phyloP scores from a whole-genome alignment of 352 stramenopile genomes.

The Phytophthora pinifolia region DNA sequence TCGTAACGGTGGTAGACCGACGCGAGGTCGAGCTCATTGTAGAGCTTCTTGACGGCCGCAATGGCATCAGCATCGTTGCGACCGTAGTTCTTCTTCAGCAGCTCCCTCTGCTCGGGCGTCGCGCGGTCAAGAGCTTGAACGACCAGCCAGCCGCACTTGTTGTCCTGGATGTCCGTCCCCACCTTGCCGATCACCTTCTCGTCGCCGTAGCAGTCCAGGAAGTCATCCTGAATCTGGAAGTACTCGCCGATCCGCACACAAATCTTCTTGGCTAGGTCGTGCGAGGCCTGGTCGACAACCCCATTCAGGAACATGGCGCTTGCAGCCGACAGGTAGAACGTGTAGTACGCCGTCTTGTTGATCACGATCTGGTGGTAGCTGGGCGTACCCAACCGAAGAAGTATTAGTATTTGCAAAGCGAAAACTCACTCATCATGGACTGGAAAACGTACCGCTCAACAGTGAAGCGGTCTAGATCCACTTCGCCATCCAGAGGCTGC shows the following conservation, averaged over 20 bases:
- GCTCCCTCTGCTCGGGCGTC: slow-evolving; percentile 67
- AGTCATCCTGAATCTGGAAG: slow-evolving; percentile 99
- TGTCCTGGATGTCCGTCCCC: slow-evolving; percentile 99
- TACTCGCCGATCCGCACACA: slow-evolving; percentile 97
- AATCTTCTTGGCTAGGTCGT: slow-evolving; percentile 92
- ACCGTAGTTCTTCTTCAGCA: slow-evolving; percentile 93
- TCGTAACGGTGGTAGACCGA: slow-evolving; percentile 93
- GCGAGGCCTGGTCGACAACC: slow-evolving; percentile 75
- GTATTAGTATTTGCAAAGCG: slow-evolving; percentile 3
- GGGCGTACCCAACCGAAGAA: slow-evolving; percentile 9
- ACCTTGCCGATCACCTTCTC: slow-evolving; percentile 93
- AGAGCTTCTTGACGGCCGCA: slow-evolving; percentile 93
- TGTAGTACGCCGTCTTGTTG: slow-evolving; percentile 99
- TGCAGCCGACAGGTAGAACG: slow-evolving; percentile 97
- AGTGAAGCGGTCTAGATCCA: slow-evolving; percentile 93
- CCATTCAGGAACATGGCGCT: slow-evolving; percentile 91
- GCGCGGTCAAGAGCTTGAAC: slow-evolving; percentile 91
- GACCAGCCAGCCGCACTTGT: slow-evolving; percentile 99
- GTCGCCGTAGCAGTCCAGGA: slow-evolving; percentile 97
- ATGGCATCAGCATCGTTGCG: slow-evolving; percentile 78
- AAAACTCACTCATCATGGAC: not conserved
- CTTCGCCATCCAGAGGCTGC: slow-evolving; percentile 76
- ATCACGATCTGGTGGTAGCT: slow-evolving; percentile 93
- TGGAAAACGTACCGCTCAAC: slow-evolving; percentile 82
- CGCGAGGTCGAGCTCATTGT: slow-evolving; percentile 91